Percentiles rank a stretch among this genome's conserved stretches.
Evolutionary conservation across 2,329 filamentous ascomycete species (phyloP).

Genomic region (Penicillium corylophilum): DNA sequence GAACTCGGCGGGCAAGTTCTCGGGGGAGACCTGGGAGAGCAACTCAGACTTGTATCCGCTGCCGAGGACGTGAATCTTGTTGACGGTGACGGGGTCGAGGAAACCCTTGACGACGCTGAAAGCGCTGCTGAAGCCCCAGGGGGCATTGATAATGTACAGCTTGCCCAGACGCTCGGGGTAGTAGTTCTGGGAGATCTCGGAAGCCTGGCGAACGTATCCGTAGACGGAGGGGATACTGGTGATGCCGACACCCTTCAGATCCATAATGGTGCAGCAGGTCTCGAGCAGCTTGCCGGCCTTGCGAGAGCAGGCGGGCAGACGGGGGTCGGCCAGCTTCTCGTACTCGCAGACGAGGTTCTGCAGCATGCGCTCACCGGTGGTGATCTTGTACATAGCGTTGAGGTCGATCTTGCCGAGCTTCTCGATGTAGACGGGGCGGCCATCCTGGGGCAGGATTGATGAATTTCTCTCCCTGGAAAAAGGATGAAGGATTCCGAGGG

Average conservation of each 20-base stretch:
- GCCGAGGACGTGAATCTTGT: conserved; percentile 92
- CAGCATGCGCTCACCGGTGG: conserved; percentile 87
- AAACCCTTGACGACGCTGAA: conserved; percentile 89
- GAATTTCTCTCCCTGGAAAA: background rate
- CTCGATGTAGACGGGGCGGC: conserved; percentile 95
- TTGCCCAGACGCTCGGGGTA: conserved; percentile 96
- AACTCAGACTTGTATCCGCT: conserved; percentile 79
- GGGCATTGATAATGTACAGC: conserved; percentile 96
- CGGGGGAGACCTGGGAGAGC: conserved; percentile 76
- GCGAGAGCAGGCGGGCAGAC: conserved; percentile 91
- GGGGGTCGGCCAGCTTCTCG: conserved; percentile 90
- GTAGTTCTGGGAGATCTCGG: conserved; percentile 94
- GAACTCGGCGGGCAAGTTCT: conserved; percentile 85
- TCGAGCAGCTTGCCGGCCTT: conserved; percentile 87
- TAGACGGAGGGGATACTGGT: conserved; percentile 80
- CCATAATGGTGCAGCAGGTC: conserved; percentile 98
- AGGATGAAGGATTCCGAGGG: background rate
- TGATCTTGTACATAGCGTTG: conserved; percentile 87
- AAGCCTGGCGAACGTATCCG: conserved; percentile 80
- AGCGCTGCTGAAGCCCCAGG: conserved; percentile 87
- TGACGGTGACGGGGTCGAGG: conserved; percentile 93
- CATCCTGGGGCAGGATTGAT: conserved; percentile 64
- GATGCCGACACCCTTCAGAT: conserved; percentile 90
- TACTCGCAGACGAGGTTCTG: conserved; percentile 97
- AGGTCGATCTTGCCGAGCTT: conserved; percentile 92